A percentile compares a stretch with the other conserved stretches of the same genome.
Evolutionary conservation across 108 stramenopile species (phyloP).

Genomic region (Conticribra guillardii): DNA sequence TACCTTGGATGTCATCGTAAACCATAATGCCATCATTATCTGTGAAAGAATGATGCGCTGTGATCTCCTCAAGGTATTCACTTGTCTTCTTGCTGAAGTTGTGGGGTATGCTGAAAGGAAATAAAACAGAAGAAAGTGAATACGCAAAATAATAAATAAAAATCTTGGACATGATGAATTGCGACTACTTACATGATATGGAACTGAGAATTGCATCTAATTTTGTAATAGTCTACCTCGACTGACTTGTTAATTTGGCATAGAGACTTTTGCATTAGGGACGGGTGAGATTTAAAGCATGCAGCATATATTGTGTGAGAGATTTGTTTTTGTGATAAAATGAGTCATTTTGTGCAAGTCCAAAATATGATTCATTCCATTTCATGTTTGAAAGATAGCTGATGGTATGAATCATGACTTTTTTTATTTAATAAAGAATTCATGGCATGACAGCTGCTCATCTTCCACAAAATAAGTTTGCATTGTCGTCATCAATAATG

Average conservation of each 20-base stretch:
- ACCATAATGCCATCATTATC: constrained; percentile 53
- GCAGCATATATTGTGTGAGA: too few relatives aligned
- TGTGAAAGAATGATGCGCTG: constrained; percentile 50
- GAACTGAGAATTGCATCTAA: constrained; percentile 16
- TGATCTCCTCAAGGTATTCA: constrained; percentile 54
- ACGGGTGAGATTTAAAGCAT: too few relatives aligned
- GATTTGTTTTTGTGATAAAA: too few relatives aligned
- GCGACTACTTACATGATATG: not conserved
- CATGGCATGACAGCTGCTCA: too few relatives aligned
- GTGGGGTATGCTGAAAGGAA: constrained; percentile 52
- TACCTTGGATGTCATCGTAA: constrained; percentile 47
- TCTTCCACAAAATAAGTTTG: too few relatives aligned
- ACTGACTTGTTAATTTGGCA: constrained; percentile 62
- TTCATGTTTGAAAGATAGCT: too few relatives aligned
- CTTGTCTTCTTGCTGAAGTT: constrained; percentile 59
- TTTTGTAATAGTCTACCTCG: constrained; percentile 68
- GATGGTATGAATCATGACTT: too few relatives aligned
- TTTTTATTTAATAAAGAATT: too few relatives aligned
- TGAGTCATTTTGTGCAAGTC: too few relatives aligned
- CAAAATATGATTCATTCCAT: too few relatives aligned
- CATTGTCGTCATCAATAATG: too few relatives aligned
- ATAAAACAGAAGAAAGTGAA: constrained; percentile 29
- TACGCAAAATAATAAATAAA: not conserved
- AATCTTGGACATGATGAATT: not conserved
- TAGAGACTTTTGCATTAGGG: too few relatives aligned